A percentile compares a stretch with the other conserved stretches of the same genome.
Evolutionary conservation across 129 eudicot species (phyloP).

Genomic region (Lactuca saligna): DNA sequence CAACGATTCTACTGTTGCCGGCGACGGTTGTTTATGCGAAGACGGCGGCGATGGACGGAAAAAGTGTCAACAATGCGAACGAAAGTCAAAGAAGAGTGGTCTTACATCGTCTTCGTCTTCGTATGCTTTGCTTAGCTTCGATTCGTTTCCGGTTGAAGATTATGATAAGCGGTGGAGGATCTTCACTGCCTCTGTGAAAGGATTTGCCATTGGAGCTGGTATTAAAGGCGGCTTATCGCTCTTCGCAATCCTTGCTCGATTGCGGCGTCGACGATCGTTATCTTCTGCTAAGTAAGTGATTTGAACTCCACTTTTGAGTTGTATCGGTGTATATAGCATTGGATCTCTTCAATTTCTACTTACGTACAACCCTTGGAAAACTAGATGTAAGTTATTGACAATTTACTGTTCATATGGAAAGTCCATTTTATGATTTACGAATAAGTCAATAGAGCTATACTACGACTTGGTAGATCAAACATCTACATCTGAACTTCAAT

Average conservation of each 20-base stretch:
- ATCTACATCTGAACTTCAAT: background rate
- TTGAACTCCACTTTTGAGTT: background rate
- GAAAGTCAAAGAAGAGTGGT: slow-evolving; percentile 24
- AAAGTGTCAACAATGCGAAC: slow-evolving; percentile 58
- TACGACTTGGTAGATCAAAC: no score
- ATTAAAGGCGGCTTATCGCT: slow-evolving; percentile 90
- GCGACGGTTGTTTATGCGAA: slow-evolving; percentile 38
- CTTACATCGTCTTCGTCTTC: slow-evolving; percentile 69
- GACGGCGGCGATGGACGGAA: slow-evolving; percentile 24
- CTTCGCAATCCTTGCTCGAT: slow-evolving; percentile 78
- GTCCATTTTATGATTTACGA: background rate
- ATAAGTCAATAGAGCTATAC: no score
- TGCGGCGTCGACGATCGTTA: slow-evolving; percentile 60
- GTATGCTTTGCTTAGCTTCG: slow-evolving; percentile 64
- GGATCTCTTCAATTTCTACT: slow-evolving; percentile 2
- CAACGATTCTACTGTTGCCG: slow-evolving; percentile 28
- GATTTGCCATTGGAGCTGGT: slow-evolving; percentile 94
- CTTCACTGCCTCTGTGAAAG: slow-evolving; percentile 71
- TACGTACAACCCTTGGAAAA: background rate
- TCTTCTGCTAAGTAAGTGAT: slow-evolving; percentile 49
- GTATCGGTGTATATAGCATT: background rate
- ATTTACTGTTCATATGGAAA: background rate
- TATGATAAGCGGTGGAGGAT: slow-evolving; percentile 75
- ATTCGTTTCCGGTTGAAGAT: slow-evolving; percentile 61
- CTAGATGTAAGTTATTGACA: background rate